A percentile compares a stretch with the other conserved stretches of the same genome.
phyloP scores from a whole-genome alignment of 345 rosid genomes.

The Anacardium occidentale region DNA sequence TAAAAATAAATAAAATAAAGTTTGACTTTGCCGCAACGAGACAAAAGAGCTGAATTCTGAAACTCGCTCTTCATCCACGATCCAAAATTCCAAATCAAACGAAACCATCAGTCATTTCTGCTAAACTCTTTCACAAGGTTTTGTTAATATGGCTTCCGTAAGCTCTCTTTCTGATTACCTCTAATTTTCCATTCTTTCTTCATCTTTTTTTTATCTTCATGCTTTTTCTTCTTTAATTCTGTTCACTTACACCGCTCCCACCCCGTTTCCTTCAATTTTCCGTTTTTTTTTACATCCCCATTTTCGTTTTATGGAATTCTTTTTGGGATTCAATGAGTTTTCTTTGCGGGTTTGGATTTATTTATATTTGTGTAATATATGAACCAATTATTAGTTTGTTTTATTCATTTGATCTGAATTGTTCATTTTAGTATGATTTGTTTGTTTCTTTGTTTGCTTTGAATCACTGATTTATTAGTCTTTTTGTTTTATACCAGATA shows the following conservation, averaged over 20 bases:
- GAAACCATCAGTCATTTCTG: not conserved
- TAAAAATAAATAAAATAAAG: too few species aligned
- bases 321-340: not conserved
- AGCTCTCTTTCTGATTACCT: not conserved
- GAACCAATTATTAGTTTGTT: not conserved
- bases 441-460: not conserved
- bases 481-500: not conserved
- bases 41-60: not conserved
- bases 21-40: not conserved
- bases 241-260: not conserved
- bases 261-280: not conserved
- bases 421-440: not conserved
- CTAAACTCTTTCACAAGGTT: too few species aligned
- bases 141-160: not conserved
- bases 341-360: not conserved
- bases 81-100: not conserved
- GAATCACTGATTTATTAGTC: not conserved
- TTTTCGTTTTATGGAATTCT: not conserved
- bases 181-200: not conserved
- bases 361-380: not conserved
- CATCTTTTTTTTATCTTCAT: not conserved
- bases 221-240: not conserved
- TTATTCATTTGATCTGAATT: conserved; percentile 5
- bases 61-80: not conserved
- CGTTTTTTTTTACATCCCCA: not conserved